Evolutionary conservation across 139 green algal species (phyloP), one percentile per base, ranked within the genome.

Genomic region (Nannochloris sp.): DNA sequence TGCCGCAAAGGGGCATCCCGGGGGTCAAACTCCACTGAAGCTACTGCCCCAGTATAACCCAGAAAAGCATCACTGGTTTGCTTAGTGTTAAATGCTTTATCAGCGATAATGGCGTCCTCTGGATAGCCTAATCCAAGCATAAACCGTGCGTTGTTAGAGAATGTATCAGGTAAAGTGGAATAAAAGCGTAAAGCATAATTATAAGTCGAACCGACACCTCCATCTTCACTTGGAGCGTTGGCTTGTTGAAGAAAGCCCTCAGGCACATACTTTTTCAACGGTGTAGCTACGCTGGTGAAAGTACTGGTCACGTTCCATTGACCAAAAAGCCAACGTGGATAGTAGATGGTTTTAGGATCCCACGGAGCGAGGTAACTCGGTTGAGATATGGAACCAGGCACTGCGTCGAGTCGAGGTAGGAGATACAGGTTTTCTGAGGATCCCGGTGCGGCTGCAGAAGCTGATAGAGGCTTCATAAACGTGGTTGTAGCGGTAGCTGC

Each of bases 311-410:
- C 70, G 30, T 61, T 8, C 70, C 70, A 76, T 47, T 76, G 64
- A 4, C 70, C 70, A 72, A 76, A 76, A 47, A 76, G 59, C 62
- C 56, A 76, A 14, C 45, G 45, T 1, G 70, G 70, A 51, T 62
- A 76, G 38, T 70, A 73, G 23, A 61, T 13, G 48, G 62, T 53
- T 31, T 61, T 71, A 38, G 66, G 57, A 3, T 42, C 58, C 39
- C 39, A 73, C 23, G 66, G 66, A 30, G 63, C 45, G 45, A 54
- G 31, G 2, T 37, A 29, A 9, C 42, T 53, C 12, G 63, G 63
- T 38, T 70, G 63, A 32, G n/a, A n/a, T n/a, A n/a, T n/a, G n/a
- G n/a, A n/a, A n/a, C n/a, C n/a, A n/a, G n/a, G n/a, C n/a, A n/a
- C n/a, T n/a, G n/a, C n/a, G n/a, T n/a, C n/a, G n/a, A n/a, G n/a